Conservation (phyloP, 331 rosid species). For the Malus hybrid region DNA sequence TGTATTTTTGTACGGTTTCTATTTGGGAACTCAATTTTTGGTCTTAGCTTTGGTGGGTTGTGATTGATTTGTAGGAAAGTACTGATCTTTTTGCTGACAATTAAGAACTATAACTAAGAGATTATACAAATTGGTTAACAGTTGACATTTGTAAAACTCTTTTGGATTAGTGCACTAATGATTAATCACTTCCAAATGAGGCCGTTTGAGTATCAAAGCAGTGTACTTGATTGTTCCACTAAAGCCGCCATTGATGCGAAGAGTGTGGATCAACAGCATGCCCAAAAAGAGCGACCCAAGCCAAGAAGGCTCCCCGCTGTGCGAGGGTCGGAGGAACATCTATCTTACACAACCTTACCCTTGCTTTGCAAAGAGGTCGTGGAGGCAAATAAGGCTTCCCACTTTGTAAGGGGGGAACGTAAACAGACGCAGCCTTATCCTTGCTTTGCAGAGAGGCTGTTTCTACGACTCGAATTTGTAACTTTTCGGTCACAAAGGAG, state of each 20-base stretch:
- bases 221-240: neutral
- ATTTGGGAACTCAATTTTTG: neutral
- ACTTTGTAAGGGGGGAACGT: too few species aligned
- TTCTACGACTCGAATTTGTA: too few species aligned
- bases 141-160: neutral
- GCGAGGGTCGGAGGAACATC: too few species aligned
- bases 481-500: too few species aligned
- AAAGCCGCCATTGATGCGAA: neutral
- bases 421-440: too few species aligned
- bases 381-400: too few species aligned
- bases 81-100: neutral
- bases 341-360: too few species aligned
- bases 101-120: neutral
- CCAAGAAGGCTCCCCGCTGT: too few species aligned
- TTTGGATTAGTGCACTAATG: neutral
- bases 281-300: too few species aligned
- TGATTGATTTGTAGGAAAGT: slow-evolving; percentile 3
- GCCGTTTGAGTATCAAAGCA: neutral
- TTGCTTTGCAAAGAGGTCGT: too few species aligned
- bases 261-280: neutral
- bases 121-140: neutral
- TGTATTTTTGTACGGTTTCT: neutral
- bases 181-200: neutral
- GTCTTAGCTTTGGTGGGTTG: neutral
- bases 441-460: too few species aligned